A percentile compares a stretch with the other conserved stretches of the same genome.
These are phyloP conservation scores for Mycosphaerella arachidis DNA, from an alignment of 2,329 filamentous ascomycete genomes.

Conservation along the genomic window DNA sequence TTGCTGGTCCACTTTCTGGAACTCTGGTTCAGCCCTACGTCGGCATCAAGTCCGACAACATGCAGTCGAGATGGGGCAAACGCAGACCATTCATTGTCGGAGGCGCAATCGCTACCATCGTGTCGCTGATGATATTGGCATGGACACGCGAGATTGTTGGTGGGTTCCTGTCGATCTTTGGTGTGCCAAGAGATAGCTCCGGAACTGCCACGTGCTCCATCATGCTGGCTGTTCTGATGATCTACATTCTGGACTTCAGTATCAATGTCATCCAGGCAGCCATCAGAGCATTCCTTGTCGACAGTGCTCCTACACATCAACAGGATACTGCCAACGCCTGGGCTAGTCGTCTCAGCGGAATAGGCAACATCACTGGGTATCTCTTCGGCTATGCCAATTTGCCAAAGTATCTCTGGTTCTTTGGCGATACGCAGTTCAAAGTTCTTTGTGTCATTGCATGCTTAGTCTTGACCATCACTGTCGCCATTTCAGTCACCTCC, in stretches of 20 bases:
- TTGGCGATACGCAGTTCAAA: constrained; percentile 89
- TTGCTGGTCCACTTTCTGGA: constrained; percentile 53
- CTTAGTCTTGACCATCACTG: constrained; percentile 63
- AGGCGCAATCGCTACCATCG: constrained; percentile 46
- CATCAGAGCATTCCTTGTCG: constrained; percentile 87
- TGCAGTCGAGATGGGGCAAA: constrained; percentile 46
- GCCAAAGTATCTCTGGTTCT: constrained; percentile 67
- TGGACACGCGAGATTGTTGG: constrained; percentile 55
- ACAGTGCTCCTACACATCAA: constrained; percentile 86
- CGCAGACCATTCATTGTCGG: constrained; percentile 51
- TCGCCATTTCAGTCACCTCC: constrained; percentile 63
- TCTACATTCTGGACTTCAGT: constrained; percentile 88
- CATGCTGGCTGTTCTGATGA: constrained; percentile 73
- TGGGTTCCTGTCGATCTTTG: constrained; percentile 65
- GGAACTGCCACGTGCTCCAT: constrained; percentile 65
- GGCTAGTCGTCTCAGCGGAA: constrained; percentile 78
- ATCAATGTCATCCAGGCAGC: constrained; percentile 95
- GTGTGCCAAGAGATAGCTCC: constrained; percentile 60
- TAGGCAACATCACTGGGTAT: constrained; percentile 89
- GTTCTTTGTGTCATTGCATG: constrained; percentile 83
- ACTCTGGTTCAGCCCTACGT: constrained; percentile 52
- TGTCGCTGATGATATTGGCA: constrained; percentile 47
- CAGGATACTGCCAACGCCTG: constrained; percentile 92
- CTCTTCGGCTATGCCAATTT: constrained; percentile 80
- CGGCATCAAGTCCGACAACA: constrained; percentile 51